A percentile compares a stretch with the other conserved stretches of the same genome.
Evolutionary conservation across 78 protist species (phyloP).

Genomic region (Dictyostelium brefeldianum): DNA sequence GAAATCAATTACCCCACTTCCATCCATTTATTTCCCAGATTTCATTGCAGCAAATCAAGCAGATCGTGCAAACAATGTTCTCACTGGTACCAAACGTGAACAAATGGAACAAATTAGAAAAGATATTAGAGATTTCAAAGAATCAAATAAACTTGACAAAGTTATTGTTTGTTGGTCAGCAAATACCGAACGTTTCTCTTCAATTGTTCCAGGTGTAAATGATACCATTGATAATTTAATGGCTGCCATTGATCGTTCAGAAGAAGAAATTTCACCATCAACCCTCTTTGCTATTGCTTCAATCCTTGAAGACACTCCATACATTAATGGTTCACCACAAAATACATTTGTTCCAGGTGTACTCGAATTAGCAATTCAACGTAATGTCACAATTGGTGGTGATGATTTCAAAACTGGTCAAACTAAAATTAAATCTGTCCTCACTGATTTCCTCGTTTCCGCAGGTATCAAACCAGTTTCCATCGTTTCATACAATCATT

Average conservation of each 20-base stretch:
- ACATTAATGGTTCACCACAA: conserved; percentile 99
- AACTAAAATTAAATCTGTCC: conserved; percentile 99
- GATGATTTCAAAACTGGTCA: conserved; percentile 99
- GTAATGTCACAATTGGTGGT: conserved; percentile 95
- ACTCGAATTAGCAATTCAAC: conserved; percentile 94
- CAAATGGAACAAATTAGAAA: conserved; percentile 94
- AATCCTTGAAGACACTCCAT: conserved; percentile 94
- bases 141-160: conserved; percentile 90
- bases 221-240: conserved; percentile 96
- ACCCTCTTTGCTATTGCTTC: conserved; percentile 98
- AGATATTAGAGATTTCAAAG: conserved; percentile 98
- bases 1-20: conserved; percentile 94
- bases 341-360: conserved; percentile 99
- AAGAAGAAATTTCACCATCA: conserved; percentile 97
- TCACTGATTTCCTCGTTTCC: conserved; percentile 98
- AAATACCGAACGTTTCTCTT: conserved; percentile 99
- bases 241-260: conserved; percentile 81
- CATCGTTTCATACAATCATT: conserved; percentile 99
- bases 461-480: conserved; percentile 98
- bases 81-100: conserved; percentile 93
- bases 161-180: conserved; percentile 99
- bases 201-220: conserved; percentile 93
- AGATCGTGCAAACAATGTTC: conserved; percentile 97
- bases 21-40: conserved; percentile 97
- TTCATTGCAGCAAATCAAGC: conserved; percentile 99